Conservation (phyloP, 108 stramenopile species). For the Cyclostephanos tholiformis region DNA sequence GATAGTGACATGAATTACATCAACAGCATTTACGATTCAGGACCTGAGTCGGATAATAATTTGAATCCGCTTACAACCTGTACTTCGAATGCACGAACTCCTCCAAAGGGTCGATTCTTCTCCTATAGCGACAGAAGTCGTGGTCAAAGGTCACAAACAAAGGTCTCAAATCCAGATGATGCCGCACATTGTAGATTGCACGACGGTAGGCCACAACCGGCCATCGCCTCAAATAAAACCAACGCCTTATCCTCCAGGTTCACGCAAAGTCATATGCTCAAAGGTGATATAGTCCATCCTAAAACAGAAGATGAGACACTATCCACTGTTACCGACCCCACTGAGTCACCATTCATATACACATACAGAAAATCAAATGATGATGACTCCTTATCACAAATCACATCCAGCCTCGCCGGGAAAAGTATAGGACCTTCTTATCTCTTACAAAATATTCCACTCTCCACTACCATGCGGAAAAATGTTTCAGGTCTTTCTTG, state of each 20-base stretch:
- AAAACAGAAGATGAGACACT: conserved; percentile 29
- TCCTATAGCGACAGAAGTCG: background rate
- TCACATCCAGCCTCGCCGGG: conserved; percentile 45
- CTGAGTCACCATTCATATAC: conserved; percentile 41
- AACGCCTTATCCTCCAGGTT: background rate
- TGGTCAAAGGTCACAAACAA: background rate
- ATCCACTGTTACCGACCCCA: conserved; percentile 38
- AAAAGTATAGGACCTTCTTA: conserved; percentile 26
- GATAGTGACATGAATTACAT: background rate
- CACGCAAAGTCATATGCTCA: background rate
- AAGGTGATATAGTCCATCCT: background rate
- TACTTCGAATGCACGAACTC: background rate
- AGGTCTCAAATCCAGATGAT: background rate
- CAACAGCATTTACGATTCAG: background rate
- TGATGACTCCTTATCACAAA: conserved; percentile 54
- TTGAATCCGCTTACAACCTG: background rate
- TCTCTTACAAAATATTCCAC: conserved; percentile 26
- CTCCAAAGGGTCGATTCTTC: conserved; percentile 5
- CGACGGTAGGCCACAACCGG: background rate
- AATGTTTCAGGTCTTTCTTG: conserved; percentile 19
- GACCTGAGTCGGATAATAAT: conserved; percentile 9
- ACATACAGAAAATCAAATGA: conserved; percentile 40
- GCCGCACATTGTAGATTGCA: background rate
- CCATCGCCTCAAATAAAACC: background rate
- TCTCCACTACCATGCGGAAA: conserved; percentile 6